A percentile compares a stretch with the other conserved stretches of the same genome.
phyloP scores from a whole-genome alignment of 176 grass and related monocot genomes.

The Musa schizocarpa region DNA sequence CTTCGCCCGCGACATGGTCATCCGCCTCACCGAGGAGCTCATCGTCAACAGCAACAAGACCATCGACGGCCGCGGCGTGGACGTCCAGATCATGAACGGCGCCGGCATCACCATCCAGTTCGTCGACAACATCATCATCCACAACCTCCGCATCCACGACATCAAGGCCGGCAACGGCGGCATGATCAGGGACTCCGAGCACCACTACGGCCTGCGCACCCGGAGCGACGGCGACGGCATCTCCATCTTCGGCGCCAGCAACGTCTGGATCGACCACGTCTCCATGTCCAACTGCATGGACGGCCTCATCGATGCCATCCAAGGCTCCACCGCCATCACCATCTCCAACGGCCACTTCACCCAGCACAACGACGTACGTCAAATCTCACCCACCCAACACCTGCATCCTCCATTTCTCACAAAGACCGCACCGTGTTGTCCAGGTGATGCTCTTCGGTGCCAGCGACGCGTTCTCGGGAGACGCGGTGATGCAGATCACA shows the following conservation, averaged over 20 bases:
- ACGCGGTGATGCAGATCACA: constrained; percentile 63
- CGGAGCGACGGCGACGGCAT: constrained; percentile 64
- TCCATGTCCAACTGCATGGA: constrained; percentile 62
- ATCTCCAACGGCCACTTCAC: constrained; percentile 74
- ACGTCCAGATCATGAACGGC: not conserved
- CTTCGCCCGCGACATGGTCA: not conserved
- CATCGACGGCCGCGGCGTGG: not conserved
- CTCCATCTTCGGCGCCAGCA: constrained; percentile 41
- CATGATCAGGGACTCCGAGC: constrained; percentile 24
- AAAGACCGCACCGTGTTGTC: no score
- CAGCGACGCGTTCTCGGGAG: constrained; percentile 28
- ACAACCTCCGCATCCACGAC: constrained; percentile 38
- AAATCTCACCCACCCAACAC: not conserved
- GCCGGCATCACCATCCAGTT: constrained; percentile 44
- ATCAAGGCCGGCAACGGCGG: constrained; percentile 28
- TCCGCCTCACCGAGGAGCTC: constrained; percentile 1
- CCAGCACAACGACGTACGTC: constrained; percentile 55
- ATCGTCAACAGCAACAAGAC: constrained; percentile 6
- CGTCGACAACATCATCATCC: constrained; percentile 46
- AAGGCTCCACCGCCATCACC: constrained; percentile 53
- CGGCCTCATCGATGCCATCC: constrained; percentile 50
- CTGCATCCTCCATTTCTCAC: no score
- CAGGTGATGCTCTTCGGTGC: constrained; percentile 72
- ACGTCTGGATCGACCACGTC: constrained; percentile 68
- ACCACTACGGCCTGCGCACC: constrained; percentile 28